phyloP scores from a whole-genome alignment of 75 land plant species.

The Azolla pinnata region DNA sequence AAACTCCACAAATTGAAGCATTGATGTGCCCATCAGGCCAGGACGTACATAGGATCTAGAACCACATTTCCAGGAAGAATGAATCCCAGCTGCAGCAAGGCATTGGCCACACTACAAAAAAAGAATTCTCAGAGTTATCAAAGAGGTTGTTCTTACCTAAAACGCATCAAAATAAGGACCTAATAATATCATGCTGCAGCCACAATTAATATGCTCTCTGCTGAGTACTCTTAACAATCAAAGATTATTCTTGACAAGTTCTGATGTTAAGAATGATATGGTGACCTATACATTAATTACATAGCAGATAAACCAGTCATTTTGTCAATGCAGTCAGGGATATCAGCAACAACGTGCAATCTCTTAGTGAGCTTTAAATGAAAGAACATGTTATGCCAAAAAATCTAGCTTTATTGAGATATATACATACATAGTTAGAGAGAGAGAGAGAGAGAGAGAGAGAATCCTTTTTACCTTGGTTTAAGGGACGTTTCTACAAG shows the following conservation, averaged over 20 bases:
- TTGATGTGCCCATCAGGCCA: background rate
- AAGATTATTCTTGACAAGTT: no score
- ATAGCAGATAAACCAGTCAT: no score
- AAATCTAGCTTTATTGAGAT: background rate
- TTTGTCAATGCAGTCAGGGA: no score
- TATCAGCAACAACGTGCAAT: no score
- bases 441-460: no score
- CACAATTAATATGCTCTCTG: no score
- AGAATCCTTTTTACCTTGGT: constrained; percentile 32
- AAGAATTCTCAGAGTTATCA: background rate
- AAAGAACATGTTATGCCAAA: background rate
- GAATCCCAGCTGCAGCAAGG: constrained; percentile 34
- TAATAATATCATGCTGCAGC: background rate
- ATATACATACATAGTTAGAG: background rate
- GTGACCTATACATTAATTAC: no score
- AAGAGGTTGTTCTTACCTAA: background rate
- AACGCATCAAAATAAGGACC: background rate
- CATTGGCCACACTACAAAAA: constrained; percentile 35
- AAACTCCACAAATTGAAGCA: background rate
- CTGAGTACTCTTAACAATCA: no score
- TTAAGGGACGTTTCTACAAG: constrained; percentile 37
- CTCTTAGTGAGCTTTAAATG: no score
- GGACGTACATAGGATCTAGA: constrained; percentile 37
- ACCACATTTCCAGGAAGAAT: constrained; percentile 29
- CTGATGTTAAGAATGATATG: no score